Percentiles rank a stretch among this genome's conserved stretches.
Conservation (phyloP, 352 stramenopile genomes). For the Aphanomyces euteiches region DNA sequence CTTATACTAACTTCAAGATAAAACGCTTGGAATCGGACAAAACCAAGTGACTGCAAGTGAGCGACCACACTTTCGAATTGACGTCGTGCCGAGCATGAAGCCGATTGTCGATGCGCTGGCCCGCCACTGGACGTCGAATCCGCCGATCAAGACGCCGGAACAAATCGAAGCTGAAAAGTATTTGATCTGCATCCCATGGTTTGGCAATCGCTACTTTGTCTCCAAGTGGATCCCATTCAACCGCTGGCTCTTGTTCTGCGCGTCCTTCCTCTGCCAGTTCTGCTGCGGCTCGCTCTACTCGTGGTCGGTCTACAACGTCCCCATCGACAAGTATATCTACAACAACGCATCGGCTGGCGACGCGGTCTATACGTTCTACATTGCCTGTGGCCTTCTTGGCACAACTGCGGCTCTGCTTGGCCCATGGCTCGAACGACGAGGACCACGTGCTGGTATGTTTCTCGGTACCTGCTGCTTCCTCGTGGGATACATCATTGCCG, state of each 20-base stretch:
- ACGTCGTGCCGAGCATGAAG: too few relatives aligned
- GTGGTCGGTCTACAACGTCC: slow-evolving; percentile 67
- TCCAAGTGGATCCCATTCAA: slow-evolving; percentile 43
- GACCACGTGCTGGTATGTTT: slow-evolving; percentile 43
- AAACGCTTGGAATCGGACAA: too few relatives aligned
- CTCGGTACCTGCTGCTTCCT: slow-evolving; percentile 49
- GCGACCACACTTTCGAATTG: too few relatives aligned
- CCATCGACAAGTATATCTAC: slow-evolving; percentile 54
- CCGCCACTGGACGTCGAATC: slow-evolving; percentile 48
- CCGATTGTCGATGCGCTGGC: background rate
- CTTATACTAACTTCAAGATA: too few relatives aligned
- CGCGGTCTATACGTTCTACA: slow-evolving; percentile 70
- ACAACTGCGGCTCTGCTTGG: slow-evolving; percentile 51
- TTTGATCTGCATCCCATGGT: slow-evolving; percentile 46
- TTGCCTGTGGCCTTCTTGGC: slow-evolving; percentile 54
- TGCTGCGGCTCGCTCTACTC: slow-evolving; percentile 69
- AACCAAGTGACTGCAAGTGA: too few relatives aligned
- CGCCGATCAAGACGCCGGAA: slow-evolving; percentile 41
- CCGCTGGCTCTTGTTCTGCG: slow-evolving; percentile 63
- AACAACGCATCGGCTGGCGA: slow-evolving; percentile 40
- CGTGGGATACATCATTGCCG: slow-evolving; percentile 50
- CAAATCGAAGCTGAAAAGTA: slow-evolving; percentile 55
- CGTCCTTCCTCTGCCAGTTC: slow-evolving; percentile 60
- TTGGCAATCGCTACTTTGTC: slow-evolving; percentile 51
- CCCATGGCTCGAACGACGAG: slow-evolving; percentile 57